phyloP scores from a whole-genome alignment of 768 basidiomycete species.

The Termitomyces sp. region DNA sequence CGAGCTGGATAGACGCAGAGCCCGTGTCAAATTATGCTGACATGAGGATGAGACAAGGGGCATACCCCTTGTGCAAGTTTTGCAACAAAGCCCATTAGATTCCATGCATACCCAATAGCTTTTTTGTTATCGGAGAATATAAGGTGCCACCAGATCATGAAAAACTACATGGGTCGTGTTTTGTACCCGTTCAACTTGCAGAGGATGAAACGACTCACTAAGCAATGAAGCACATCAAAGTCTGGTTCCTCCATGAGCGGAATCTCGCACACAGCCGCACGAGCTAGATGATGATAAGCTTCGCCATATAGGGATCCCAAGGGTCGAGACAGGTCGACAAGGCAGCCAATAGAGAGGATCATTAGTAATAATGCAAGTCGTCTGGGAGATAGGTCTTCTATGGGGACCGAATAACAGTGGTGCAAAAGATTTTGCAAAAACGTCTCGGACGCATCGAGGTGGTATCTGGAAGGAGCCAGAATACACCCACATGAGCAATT shows the following conservation, averaged over 20 bases:
- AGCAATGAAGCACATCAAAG: constrained; percentile 63
- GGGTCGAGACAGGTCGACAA: constrained; percentile 56
- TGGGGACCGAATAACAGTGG: constrained; percentile 58
- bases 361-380: constrained; percentile 63
- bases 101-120: constrained; percentile 70
- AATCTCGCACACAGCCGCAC: constrained; percentile 66
- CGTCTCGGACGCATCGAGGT: constrained; percentile 64
- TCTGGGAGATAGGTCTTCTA: constrained; percentile 58
- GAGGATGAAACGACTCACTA: constrained; percentile 31
- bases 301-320: constrained; percentile 56
- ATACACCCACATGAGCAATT: constrained; percentile 2
- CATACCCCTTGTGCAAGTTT: constrained; percentile 70
- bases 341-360: constrained; percentile 66
- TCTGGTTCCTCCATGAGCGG: constrained; percentile 73
- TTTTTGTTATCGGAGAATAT: constrained; percentile 73
- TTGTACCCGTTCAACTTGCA: background rate
- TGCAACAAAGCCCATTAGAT: constrained; percentile 67
- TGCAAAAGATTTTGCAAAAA: constrained; percentile 65
- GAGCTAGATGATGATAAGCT: constrained; percentile 59
- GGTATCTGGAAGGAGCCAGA: constrained; percentile 38
- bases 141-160: constrained; percentile 71
- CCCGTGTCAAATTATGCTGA: constrained; percentile 10
- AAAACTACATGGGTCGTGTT: constrained; percentile 31
- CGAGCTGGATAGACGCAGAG: constrained; percentile 38
- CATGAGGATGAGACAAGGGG: constrained; percentile 1